Evolutionary conservation across 2,329 filamentous ascomycete species (phyloP), one percentile per base, ranked within the genome.

Genomic region (Colletotrichum scovillei): DNA sequence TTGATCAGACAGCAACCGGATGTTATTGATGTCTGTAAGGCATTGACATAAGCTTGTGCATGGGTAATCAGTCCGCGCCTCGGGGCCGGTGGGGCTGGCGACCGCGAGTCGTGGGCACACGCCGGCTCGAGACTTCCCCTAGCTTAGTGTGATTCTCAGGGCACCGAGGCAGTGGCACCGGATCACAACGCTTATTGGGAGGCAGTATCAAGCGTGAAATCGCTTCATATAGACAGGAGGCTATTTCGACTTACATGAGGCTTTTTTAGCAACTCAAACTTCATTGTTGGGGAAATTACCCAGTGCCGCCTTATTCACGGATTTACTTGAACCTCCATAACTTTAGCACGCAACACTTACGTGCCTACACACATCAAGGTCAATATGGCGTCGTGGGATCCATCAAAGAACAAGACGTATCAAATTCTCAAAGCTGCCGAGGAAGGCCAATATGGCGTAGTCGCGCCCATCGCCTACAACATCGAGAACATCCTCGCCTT

Each of bases 361-460:
- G 38, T 19, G 16, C 5, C 8, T 14, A 19, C 19, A 42, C 38
- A 19, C 38, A 42, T 42, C 16, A 7, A 14, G 22, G 0, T 59
- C 30, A 76, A 12, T n/a, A 77, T 77, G 76, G 24, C 74, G 3
- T 28, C 72, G 32, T 77, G 76, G 76, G 74, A 77, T 63, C 74
- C 74, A 19, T 70, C 76, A 24, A 74, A 74, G 32, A 78, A 78
- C 71, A 77, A 77, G 56, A 78, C 78, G 1, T 77, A 74, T 59
- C 75, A 78, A 32, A 89, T 91, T 75, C 85, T 91, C 75, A 80
- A 87, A 75, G 86, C 86, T 49, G 89, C 89, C 19, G 84, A 87
- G 70, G 80, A 82, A 63, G 86, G 88, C 72, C 84, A 86, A 63
- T 92, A 92, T 76, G 90, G 87, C 66, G 86, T 92, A 9, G 77